Conservation (phyloP, 305 asterid species). For the Fraxinus platypoda region DNA sequence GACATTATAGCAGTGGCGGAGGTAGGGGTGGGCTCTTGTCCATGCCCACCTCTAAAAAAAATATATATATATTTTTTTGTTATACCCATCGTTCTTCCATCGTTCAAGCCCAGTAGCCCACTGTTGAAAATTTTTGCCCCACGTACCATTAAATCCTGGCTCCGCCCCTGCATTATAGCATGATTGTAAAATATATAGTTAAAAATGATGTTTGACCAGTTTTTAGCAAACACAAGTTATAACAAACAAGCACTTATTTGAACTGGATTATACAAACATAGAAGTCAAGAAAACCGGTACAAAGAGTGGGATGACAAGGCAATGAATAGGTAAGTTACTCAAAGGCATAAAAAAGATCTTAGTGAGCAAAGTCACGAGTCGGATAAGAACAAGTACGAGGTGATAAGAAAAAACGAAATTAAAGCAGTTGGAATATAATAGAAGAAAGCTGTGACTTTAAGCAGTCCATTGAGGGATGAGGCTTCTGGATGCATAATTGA, state of each 20-base stretch:
- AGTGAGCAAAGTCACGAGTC: neutral
- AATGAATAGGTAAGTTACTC: neutral
- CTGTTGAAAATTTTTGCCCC: no score
- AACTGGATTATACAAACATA: neutral
- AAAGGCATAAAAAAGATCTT: neutral
- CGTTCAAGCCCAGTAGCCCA: no score
- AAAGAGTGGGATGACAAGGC: neutral
- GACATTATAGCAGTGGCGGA: no score
- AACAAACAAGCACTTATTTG: neutral
- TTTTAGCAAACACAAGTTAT: no score
- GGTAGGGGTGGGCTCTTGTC: no score
- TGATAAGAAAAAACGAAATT: neutral
- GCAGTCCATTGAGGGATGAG: neutral
- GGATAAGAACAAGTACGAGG: neutral
- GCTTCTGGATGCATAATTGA: conserved; percentile 5
- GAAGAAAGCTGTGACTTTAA: neutral
- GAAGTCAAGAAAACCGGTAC: neutral
- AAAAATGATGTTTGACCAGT: neutral
- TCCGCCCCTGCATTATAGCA: no score
- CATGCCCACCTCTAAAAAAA: no score
- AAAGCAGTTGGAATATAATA: neutral
- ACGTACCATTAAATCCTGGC: no score
- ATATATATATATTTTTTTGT: no score
- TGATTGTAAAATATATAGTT: no score
- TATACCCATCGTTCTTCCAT: no score